Conservation (phyloP, 345 rosid genomes). For the Acer saccharum region DNA sequence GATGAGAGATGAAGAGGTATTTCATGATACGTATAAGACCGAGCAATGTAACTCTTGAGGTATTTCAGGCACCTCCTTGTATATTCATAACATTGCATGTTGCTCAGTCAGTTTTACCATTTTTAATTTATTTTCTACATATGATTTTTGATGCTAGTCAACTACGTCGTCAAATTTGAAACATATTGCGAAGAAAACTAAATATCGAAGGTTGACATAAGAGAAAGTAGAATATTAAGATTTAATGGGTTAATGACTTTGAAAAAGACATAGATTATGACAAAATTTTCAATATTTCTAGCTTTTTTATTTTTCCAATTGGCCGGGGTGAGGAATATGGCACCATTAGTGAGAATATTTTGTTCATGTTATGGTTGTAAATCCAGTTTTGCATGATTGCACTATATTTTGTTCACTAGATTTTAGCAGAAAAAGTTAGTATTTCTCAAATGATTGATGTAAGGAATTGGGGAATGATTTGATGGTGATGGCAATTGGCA, state of each 20-base stretch:
- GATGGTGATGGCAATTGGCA: slow-evolving; percentile 14
- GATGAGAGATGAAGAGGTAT: no score
- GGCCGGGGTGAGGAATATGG: background rate
- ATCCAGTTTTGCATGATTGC: background rate
- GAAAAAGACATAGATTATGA: slow-evolving; percentile 7
- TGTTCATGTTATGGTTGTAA: background rate
- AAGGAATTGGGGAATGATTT: slow-evolving; percentile 3
- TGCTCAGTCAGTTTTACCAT: background rate
- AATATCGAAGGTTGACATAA: background rate
- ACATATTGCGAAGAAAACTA: background rate
- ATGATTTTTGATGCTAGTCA: background rate
- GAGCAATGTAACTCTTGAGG: no score
- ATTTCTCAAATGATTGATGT: slow-evolving; percentile 9
- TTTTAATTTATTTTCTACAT: background rate
- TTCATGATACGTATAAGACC: no score
- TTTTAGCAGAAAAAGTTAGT: background rate
- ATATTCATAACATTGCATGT: no score
- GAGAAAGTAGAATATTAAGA: background rate
- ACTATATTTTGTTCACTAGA: no score
- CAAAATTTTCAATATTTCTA: background rate
- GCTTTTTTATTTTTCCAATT: background rate
- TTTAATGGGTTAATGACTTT: background rate
- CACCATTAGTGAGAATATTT: background rate
- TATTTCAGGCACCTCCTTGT: no score
- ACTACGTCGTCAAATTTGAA: slow-evolving; percentile 18